These are phyloP conservation scores for Prunella vulgaris DNA, from an alignment of 257 asterid genomes.

Conservation along the genomic window DNA sequence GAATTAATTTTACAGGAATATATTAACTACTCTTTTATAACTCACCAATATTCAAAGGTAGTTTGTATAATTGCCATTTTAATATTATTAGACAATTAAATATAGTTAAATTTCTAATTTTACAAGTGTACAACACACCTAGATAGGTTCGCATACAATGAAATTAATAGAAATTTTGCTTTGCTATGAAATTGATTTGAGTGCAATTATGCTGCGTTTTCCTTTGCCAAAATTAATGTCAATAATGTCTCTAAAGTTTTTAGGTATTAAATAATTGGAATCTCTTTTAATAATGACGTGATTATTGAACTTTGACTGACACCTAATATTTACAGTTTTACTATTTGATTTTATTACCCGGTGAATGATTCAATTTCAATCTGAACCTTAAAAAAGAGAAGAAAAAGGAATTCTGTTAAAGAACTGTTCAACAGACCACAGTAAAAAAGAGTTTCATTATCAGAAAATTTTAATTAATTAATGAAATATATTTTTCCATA, in stretches of 20 bases:
- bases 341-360: neutral
- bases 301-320: neutral
- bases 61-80: neutral
- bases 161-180: neutral
- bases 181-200: slow-evolving; percentile 13
- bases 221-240: neutral
- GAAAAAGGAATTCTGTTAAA: slow-evolving; percentile 16
- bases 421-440: slow-evolving; percentile 27
- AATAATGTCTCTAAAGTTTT: neutral
- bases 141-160: neutral
- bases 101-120: neutral
- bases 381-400: slow-evolving; percentile 12
- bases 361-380: slow-evolving; percentile 14
- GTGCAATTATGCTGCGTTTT: neutral
- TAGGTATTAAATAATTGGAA: neutral
- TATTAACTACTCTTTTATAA: too few relatives aligned
- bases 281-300: neutral
- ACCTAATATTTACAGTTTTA: neutral
- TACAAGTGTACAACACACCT: neutral
- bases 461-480: neutral
- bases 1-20: too few relatives aligned
- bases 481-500: slow-evolving; percentile 7
- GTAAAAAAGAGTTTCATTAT: neutral
- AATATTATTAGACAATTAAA: neutral
- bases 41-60: too few relatives aligned